Evolutionary conservation across 305 asterid genomes (phyloP).

Genomic region (Fraxinus platypoda): DNA sequence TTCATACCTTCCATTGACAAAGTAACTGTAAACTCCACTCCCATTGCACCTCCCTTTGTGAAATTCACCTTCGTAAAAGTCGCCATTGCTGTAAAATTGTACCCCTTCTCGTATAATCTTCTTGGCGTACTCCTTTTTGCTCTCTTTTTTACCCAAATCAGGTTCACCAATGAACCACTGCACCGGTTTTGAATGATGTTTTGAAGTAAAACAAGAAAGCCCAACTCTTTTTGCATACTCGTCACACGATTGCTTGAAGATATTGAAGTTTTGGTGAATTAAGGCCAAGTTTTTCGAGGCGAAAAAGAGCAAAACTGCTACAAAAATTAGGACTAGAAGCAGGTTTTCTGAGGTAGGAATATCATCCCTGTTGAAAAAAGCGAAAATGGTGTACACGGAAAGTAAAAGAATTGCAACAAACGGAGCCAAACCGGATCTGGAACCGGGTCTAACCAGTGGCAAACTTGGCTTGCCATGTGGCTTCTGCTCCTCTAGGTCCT

Average conservation of each 20-base stretch:
- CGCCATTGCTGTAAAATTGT: constrained; percentile 85
- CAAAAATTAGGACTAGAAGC: constrained; percentile 51
- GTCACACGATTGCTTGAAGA: constrained; percentile 38
- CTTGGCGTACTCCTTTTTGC: constrained; percentile 15
- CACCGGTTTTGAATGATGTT: constrained; percentile 49
- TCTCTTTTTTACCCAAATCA: constrained; percentile 17
- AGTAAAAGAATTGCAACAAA: constrained; percentile 40
- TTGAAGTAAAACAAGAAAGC: constrained; percentile 34
- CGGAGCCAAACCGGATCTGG: constrained; percentile 37
- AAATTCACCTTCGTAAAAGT: constrained; percentile 90
- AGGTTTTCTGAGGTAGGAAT: constrained; percentile 59
- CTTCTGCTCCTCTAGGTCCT: constrained; percentile 82
- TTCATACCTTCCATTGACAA: constrained; percentile 81
- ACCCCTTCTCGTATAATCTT: constrained; percentile 64
- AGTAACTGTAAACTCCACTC: constrained; percentile 88
- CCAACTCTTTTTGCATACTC: constrained; percentile 41
- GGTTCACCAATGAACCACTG: constrained; percentile 90
- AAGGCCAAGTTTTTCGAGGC: constrained; percentile 45
- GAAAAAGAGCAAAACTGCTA: constrained; percentile 62
- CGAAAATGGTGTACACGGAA: constrained; percentile 50
- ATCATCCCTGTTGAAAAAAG: constrained; percentile 46
- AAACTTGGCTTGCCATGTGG: constrained; percentile 60
- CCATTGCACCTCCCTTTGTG: constrained; percentile 85
- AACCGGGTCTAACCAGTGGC: constrained; percentile 29
- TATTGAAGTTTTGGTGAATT: constrained; percentile 33